Percentiles rank a stretch among this genome's conserved stretches.
Evolutionary conservation across 352 stramenopile species (phyloP).

Genomic region (Globisporangium nunn): DNA sequence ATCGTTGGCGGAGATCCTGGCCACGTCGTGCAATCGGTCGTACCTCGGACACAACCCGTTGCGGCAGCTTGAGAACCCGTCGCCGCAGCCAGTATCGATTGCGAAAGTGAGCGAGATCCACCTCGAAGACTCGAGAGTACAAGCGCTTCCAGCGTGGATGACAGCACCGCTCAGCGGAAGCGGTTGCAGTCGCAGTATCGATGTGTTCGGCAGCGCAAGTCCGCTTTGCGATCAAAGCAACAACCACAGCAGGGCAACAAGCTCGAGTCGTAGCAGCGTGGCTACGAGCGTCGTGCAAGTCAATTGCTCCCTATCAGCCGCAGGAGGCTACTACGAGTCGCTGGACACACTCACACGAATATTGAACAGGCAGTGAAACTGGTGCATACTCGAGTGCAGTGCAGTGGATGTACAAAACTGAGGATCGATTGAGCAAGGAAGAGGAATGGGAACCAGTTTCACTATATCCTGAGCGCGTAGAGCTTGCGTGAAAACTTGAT

Average conservation of each 20-base stretch:
- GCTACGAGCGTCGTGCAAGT: neutral
- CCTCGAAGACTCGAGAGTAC: neutral
- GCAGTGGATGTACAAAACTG: neutral
- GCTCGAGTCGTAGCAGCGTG: no score
- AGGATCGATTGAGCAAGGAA: neutral
- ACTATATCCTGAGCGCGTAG: constrained; percentile 29
- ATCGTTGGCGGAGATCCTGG: neutral
- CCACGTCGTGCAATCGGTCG: neutral
- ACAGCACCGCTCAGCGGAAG: neutral
- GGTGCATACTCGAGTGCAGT: neutral
- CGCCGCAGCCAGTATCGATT: neutral
- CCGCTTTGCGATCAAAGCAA: neutral
- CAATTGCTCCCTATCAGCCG: neutral
- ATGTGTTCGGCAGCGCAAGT: neutral
- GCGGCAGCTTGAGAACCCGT: neutral
- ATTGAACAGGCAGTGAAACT: neutral
- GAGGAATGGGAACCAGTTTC: neutral
- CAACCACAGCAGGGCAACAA: neutral
- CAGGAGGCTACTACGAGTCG: constrained; percentile 1
- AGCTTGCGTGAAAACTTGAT: constrained; percentile 73
- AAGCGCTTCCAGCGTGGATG: neutral
- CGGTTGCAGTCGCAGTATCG: neutral
- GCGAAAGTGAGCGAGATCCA: constrained; percentile 1
- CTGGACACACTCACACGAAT: neutral
- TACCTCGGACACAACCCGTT: constrained; percentile 3